Conservation (phyloP, 768 basidiomycete species). For the Macrolepiota dolichaula region DNA sequence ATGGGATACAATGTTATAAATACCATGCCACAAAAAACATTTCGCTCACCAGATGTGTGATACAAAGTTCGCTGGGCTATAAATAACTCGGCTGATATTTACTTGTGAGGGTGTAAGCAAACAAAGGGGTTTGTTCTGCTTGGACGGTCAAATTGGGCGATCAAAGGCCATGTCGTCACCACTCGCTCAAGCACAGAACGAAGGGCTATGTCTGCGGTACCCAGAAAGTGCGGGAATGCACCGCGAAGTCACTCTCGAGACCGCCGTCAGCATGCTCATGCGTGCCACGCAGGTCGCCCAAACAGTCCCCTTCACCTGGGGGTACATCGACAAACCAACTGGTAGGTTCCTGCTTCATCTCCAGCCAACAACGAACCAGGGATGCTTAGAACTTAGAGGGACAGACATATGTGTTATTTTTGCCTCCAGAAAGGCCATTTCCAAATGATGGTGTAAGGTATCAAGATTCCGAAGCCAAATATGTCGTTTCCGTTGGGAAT, state of each 20-base stretch:
- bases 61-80: not conserved
- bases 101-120: not conserved
- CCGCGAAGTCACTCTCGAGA: constrained; percentile 50
- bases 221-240: constrained; percentile 65
- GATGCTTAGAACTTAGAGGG: constrained; percentile 44
- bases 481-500: constrained; percentile 43
- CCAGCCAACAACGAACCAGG: not conserved
- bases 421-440: constrained; percentile 55
- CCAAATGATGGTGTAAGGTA: constrained; percentile 78
- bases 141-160: not conserved
- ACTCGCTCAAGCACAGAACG: constrained; percentile 48
- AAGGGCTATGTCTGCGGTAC: constrained; percentile 66
- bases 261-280: constrained; percentile 56
- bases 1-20: too few relatives aligned
- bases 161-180: constrained; percentile 18
- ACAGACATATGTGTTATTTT: constrained; percentile 61
- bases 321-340: constrained; percentile 73
- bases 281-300: constrained; percentile 57
- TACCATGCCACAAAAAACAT: too few relatives aligned
- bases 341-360: constrained; percentile 39
- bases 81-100: not conserved
- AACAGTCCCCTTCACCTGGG: constrained; percentile 64
- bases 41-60: too few relatives aligned
- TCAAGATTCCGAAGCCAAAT: constrained; percentile 68
- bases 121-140: not conserved